A percentile compares a stretch with the other conserved stretches of the same genome.
Conservation (phyloP, 2,329 filamentous ascomycete species). For the Diplodia scrobiculata region DNA sequence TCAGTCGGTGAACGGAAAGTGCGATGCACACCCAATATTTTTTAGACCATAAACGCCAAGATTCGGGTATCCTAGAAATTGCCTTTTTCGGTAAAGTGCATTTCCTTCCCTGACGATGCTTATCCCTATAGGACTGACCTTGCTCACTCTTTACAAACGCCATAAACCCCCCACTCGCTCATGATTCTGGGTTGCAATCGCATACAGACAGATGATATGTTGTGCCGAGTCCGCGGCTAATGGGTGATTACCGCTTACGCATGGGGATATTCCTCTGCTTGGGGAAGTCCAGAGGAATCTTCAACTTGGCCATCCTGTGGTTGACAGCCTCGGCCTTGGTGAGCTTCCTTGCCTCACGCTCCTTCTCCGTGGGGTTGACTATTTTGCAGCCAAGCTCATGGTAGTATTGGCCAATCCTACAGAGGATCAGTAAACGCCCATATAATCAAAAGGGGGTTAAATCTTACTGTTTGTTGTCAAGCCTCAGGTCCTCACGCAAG, state of each 20-base stretch:
- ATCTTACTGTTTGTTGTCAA: constrained; percentile 66
- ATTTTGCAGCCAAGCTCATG: constrained; percentile 73
- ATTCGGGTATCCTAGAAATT: constrained; percentile 18
- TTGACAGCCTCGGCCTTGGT: constrained; percentile 63
- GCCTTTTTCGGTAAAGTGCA: constrained; percentile 18
- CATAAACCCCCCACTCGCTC: neutral
- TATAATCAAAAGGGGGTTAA: neutral
- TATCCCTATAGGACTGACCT: neutral
- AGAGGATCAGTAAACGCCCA: constrained; percentile 30
- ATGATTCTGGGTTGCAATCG: neutral
- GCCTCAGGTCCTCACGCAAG: constrained; percentile 69
- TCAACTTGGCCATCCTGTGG: constrained; percentile 69
- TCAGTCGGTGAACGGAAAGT: neutral
- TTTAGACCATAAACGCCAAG: constrained; percentile 10
- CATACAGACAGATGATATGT: neutral
- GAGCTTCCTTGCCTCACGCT: constrained; percentile 57
- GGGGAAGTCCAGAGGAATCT: constrained; percentile 80
- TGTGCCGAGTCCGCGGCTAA: no score
- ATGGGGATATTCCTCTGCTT: constrained; percentile 54
- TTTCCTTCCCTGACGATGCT: neutral
- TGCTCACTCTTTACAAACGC: constrained; percentile 6
- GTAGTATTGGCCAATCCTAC: constrained; percentile 67
- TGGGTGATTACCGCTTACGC: constrained; percentile 32
- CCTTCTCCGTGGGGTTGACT: constrained; percentile 49
- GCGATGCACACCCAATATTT: neutral